Base-by-base conservation (phyloP, 2,329 filamentous ascomycete species). In the Chaetomium sp. region DNA sequence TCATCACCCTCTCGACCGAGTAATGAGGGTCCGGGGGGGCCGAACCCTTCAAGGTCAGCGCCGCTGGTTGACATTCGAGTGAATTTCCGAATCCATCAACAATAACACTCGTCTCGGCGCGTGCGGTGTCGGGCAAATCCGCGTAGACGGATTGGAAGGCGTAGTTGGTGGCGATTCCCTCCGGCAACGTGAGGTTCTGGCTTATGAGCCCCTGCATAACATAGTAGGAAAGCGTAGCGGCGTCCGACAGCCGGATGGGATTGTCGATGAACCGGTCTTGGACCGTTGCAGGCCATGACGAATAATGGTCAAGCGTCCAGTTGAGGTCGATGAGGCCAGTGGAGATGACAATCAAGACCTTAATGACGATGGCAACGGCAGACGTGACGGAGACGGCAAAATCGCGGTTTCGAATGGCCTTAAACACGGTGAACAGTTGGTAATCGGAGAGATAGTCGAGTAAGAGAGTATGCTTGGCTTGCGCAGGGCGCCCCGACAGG, bases 361-460 rank as follows among this genome's bases (percentile, higher is more conserved):
- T 60, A n/a, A 60, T 60, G n/a, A 60, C 6, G 27, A 60, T 60
- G 27, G 57, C 57, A 31, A 60, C 29, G 21, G 45, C 25, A 1
- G 57, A 16, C n/a, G 57, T 38, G 29, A 51, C 25, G 3, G 57
- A 60, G 19, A 60, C 57, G 16, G 47, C 10, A 19, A 60, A 60
- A 23, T 60, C 57, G n/a, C 57, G n/a, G 29, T 51, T 38, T 21
- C 47, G 45, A 4, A 51, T 45, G 10, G 57, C 45, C 27, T 51
- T 60, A 29, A 51, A 60, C 6, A 60, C 45, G n/a, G 57, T 10
- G n/a, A n/a, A 60, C 4, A 60, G 45, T 29, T 60, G 57, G 9
- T 51, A 60, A 21, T 60, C 45, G 27, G 57, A 51, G 45, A 60
- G 31, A n/a, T 60, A 59, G 27, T 59, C 57, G 16, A 59, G 57